Evolutionary conservation across 495 filamentous ascomycete species (phyloP), one percentile per base, ranked within the genome.

Genomic region (Articulospora tetracladia): DNA sequence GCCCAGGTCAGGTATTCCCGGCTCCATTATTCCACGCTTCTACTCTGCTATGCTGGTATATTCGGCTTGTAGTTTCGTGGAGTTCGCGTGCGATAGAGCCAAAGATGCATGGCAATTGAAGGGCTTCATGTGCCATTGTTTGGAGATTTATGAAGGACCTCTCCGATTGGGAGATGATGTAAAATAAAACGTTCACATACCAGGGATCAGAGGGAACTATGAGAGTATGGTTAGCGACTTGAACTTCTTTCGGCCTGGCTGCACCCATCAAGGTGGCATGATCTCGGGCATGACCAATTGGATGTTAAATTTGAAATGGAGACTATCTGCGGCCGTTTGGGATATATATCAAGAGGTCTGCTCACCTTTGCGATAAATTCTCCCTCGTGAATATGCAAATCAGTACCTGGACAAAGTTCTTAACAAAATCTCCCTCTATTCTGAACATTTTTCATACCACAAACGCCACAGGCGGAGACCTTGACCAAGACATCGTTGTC

Each of bases 381-480:
- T 62, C 81, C 81, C 57, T 87, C 84, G 65, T 88, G 84, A 67
- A 87, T 88, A 68, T 87, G 86, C 57, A 66, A 57, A 64, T 84
- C 85, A 53, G 86, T 87, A 13, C 55, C 55, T 19, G n/a, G n/a
- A n/a, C n/a, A n/a, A n/a, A n/a, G n/a, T n/a, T n/a, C n/a, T 44
- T 44, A 7, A n/a, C 17, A 19, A 3, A 44, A 44, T 44, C 39
- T n/a, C 10, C 3, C 39, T 17, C 39, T 11, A n/a, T 19, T 32
- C 8, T 44, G 39, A 7, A 44, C 3, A 3, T 19, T 17, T 3
- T 44, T 11, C 39, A 17, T 44, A 44, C 85, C 85, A 57, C 86
- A 89, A 58, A 88, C 83, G 77, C 86, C 86, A 58, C 83, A 87
- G 20, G 86, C 86, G 73, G 88, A 87, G 60, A 82, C 78, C 70